phyloP scores from a whole-genome alignment of 2,329 filamentous ascomycete species.

The Xylaria sp. region DNA sequence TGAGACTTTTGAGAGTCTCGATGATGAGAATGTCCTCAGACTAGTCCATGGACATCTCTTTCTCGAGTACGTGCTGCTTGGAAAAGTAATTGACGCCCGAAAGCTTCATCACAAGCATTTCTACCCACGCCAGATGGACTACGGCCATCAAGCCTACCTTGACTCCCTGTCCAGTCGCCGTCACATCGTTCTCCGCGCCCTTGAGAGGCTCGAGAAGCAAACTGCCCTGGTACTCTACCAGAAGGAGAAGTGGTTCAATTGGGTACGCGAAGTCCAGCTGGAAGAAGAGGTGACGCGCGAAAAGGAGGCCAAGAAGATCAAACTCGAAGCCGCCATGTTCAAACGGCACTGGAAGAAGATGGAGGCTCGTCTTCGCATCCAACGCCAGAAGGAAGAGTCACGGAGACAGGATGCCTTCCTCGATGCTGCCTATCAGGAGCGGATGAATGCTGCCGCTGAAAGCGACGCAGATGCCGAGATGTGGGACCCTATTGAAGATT shows the following conservation, averaged over 20 bases:
- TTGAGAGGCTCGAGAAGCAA: conserved; percentile 40
- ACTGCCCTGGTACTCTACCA: conserved; percentile 40
- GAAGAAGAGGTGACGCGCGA: conserved; percentile 41
- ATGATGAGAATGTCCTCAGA: conserved; percentile 34
- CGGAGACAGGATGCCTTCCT: conserved; percentile 41
- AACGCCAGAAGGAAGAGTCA: conserved; percentile 38
- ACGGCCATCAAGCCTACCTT: conserved; percentile 32
- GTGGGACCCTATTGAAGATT: conserved; percentile 47
- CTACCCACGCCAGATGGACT: conserved; percentile 30
- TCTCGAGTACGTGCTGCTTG: conserved; percentile 27
- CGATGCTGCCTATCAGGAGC: conserved; percentile 38
- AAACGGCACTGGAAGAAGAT: conserved; percentile 42
- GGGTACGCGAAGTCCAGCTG: conserved; percentile 41
- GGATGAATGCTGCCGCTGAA: conserved; percentile 31
- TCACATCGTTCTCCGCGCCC: conserved; percentile 32
- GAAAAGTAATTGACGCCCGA: conserved; percentile 25
- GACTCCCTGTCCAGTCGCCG: conserved; percentile 31
- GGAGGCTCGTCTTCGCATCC: conserved; percentile 35
- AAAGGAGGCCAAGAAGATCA: conserved; percentile 45
- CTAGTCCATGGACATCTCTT: conserved; percentile 40
- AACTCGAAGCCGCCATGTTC: conserved; percentile 43
- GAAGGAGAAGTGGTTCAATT: conserved; percentile 45
- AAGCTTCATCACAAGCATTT: conserved; percentile 31
- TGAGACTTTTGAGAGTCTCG: conserved; percentile 36
- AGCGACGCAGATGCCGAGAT: conserved; percentile 34